A percentile compares a stretch with the other conserved stretches of the same genome.
Conservation (phyloP, 1,139 yeast species). For the Geotrichum cucujoidarum region DNA sequence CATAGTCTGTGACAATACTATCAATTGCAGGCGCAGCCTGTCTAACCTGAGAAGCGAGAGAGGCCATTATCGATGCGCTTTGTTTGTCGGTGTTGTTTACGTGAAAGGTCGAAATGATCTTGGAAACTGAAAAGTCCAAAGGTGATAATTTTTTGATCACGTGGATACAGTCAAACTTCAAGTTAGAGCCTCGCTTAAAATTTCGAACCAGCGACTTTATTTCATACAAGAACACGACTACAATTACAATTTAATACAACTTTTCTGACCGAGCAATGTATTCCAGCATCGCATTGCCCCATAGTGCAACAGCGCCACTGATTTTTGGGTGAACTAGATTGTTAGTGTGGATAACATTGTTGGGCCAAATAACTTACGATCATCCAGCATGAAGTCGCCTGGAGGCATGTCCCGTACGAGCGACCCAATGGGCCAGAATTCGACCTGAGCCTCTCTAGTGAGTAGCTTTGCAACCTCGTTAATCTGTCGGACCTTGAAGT, state of each 20-base stretch:
- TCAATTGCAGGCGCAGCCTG: slow-evolving; percentile 85
- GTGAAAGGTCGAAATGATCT: not conserved
- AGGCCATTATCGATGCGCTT: slow-evolving; percentile 5
- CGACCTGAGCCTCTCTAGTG: slow-evolving; percentile 1
- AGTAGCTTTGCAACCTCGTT: slow-evolving; percentile 18
- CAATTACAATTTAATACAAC: too few relatives aligned
- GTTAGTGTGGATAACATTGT: not conserved
- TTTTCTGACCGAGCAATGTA: slow-evolving; percentile 16
- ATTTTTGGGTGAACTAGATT: slow-evolving; percentile 18
- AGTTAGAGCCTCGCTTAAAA: too few relatives aligned
- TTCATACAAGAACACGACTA: too few relatives aligned
- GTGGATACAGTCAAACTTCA: too few relatives aligned
- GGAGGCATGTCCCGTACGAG: slow-evolving; percentile 20
- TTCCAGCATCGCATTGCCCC: slow-evolving; percentile 21
- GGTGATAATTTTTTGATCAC: too few relatives aligned
- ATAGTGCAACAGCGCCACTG: slow-evolving; percentile 20
- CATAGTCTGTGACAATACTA: slow-evolving; percentile 85
- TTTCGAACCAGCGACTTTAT: too few relatives aligned
- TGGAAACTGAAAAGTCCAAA: not conserved
- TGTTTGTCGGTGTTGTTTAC: not conserved
- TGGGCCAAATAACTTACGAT: slow-evolving; percentile 12
- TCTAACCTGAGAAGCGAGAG: slow-evolving; percentile 49
- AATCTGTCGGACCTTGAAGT: slow-evolving; percentile 21
- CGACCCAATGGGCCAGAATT: slow-evolving; percentile 22
- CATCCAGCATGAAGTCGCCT: slow-evolving; percentile 21